Base-by-base conservation (phyloP, 2,329 filamentous ascomycete species). In the Nannizziopsis barbatae region DNA sequence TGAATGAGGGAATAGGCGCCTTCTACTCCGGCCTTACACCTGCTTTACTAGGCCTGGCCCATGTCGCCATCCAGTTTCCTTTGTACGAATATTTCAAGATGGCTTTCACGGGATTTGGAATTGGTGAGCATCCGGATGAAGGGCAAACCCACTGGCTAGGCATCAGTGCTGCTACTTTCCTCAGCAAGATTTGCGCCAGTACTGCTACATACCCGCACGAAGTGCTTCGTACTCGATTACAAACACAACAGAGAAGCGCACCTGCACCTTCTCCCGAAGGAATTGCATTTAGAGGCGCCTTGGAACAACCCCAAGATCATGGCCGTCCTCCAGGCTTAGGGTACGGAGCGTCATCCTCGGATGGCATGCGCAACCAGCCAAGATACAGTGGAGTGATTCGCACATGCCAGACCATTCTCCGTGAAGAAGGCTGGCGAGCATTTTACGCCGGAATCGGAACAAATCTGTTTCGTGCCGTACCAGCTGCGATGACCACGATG, bases 361-460 rank as follows among this genome's bases (percentile, higher is more conserved):
- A 80, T 53, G 68, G 79, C 57, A 75, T 81, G 74, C 69, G 69
- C 47, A 74, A 75, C 52, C 58, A 67, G 54, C 63, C 66, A 54
- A 67, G 72, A 51, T 96, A 98, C 64, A 76, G 73, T 55, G 92
- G 92, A 39, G 78, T 95, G 31, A 65, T 89, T 39, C 81, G 77
- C 61, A 95, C 90, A 0, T 90, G 84, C 65, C 79, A 81, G 53
- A 89, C 82, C 2, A 96, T 98, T 52, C 70, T 95, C 33, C 73
- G 72, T 31, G 92, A 98, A 65, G 92, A 98, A 66, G 92, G 92
- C 5, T 95, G 90, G 89, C 77, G 84, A 53, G 90, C 90, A 2
- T 96, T 98, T 60, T 98, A 98, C 64, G 90, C 89, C 18, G 92
- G 92, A 32, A 87, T 98, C 74, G 92, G 92, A 33, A 95, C 90